Evolutionary conservation across 257 asterid species (phyloP), one percentile per base, ranked within the genome.

Genomic region (Solanum sejunctum): DNA sequence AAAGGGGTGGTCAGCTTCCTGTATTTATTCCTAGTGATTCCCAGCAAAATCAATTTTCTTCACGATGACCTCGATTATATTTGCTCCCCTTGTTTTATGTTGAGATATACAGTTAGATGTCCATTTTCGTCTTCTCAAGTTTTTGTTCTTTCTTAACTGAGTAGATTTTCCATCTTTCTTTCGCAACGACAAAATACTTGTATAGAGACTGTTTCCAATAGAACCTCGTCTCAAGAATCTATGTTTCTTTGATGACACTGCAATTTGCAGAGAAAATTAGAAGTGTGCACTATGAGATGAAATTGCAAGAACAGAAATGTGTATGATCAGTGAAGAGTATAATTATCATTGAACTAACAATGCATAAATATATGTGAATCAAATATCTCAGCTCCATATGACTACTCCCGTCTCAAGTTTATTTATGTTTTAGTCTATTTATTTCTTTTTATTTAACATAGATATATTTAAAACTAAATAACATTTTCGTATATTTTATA

Each of bases 1-100:
- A 92, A 92, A 91, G 97, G 56, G 98, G 96, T 43, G 98, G 98
- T 45, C 98, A 95, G 90, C 97, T 95, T 75, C 98, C 98, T 43
- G 98, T 95, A 12, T 95, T 94, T 86, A 98, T 95, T 55, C 98
- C 98, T 0, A 94, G 98, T 81, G 98, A 95, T 84, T 89, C 94
- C 85, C 95, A 90, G 91, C 94, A 90, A 85, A 91, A 91, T 77
- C 94, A 92, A 67, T 90, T 90, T 82, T 85, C 96, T 49, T 90
- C 96, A 26, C 57, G 93, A 82, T 86, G 83, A 82, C 90, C 86
- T 54, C 85, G 63, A 87, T 52, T 81, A 75, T 88, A 85, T n/a
- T 83, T 70, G 26, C 52, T 20, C 28, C 10, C 69, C 81, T 32
- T 28, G 61, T 78, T 55, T 71, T 51, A 52, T 83, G 54, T 69